phyloP scores from a whole-genome alignment of 2,329 filamentous ascomycete genomes.

The Sclerotinia spermophila region DNA sequence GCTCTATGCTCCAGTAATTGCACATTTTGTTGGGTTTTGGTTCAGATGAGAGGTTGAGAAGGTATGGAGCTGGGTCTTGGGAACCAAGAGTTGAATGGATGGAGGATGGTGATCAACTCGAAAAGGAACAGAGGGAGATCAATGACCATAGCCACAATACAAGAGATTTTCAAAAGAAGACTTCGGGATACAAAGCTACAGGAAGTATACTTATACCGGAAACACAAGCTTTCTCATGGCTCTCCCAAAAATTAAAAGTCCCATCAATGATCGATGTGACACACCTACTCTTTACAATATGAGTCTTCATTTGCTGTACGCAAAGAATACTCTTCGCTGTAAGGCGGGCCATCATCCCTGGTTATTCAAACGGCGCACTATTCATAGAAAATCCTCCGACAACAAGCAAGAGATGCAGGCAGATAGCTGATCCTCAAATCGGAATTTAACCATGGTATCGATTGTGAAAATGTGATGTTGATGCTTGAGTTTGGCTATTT shows the following conservation, averaged over 20 bases:
- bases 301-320: slow-evolving; percentile 19
- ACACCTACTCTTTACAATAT: slow-evolving; percentile 1
- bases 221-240: background rate
- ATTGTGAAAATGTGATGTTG: background rate
- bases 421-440: background rate
- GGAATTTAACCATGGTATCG: background rate
- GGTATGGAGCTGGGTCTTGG: background rate
- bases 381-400: slow-evolving; percentile 12
- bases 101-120: slow-evolving; percentile 16
- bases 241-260: background rate
- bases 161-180: background rate
- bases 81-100: background rate
- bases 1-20: slow-evolving; percentile 31
- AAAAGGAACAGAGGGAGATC: background rate
- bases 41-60: background rate
- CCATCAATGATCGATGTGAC: slow-evolving; percentile 40
- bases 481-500: slow-evolving; percentile 6
- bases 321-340: slow-evolving; percentile 16
- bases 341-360: slow-evolving; percentile 14
- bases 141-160: slow-evolving; percentile 4
- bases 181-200: background rate
- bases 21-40: slow-evolving; percentile 28
- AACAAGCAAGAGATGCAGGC: background rate
- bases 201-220: slow-evolving; percentile 8
- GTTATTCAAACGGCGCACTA: slow-evolving; percentile 6